Evolutionary conservation across 1,284 basidiomycete genomes (phyloP).

Genomic region (Lignosus rhinocerotis): DNA sequence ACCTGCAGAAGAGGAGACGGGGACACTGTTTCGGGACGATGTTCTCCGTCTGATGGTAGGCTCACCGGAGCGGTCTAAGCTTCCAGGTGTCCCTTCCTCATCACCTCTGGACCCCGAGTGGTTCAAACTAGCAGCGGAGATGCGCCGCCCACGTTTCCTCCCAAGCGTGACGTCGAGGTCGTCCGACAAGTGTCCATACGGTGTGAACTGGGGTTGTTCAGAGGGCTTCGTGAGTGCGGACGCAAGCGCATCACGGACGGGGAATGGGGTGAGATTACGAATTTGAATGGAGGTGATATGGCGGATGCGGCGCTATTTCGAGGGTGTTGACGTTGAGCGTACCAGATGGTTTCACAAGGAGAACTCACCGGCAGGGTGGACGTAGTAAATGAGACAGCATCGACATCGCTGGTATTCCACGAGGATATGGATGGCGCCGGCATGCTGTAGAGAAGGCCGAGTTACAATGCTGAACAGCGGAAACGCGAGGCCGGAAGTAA

Average conservation of each 20-base stretch:
- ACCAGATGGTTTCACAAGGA: neutral
- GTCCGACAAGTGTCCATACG: slow-evolving; percentile 58
- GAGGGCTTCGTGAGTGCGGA: slow-evolving; percentile 69
- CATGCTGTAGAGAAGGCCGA: slow-evolving; percentile 2
- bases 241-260: slow-evolving; percentile 72
- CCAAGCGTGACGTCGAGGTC: slow-evolving; percentile 66
- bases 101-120: slow-evolving; percentile 49
- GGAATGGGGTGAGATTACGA: slow-evolving; percentile 80
- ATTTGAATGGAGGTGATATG: slow-evolving; percentile 76
- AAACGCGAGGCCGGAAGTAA: neutral
- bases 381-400: neutral
- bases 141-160: slow-evolving; percentile 57
- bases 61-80: slow-evolving; percentile 15
- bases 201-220: slow-evolving; percentile 55
- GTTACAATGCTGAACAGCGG: neutral
- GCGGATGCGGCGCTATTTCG: slow-evolving; percentile 63
- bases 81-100: slow-evolving; percentile 34
- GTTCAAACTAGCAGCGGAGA: slow-evolving; percentile 57
- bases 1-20: slow-evolving; percentile 15
- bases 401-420: slow-evolving; percentile 4
- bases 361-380: slow-evolving; percentile 17
- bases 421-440: slow-evolving; percentile 7
- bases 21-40: slow-evolving; percentile 27
- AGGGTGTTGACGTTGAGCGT: slow-evolving; percentile 1
- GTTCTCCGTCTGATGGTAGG: slow-evolving; percentile 19